Evolutionary conservation across 768 basidiomycete genomes (phyloP).

Genomic region (Leucosporidium yakuticum): DNA sequence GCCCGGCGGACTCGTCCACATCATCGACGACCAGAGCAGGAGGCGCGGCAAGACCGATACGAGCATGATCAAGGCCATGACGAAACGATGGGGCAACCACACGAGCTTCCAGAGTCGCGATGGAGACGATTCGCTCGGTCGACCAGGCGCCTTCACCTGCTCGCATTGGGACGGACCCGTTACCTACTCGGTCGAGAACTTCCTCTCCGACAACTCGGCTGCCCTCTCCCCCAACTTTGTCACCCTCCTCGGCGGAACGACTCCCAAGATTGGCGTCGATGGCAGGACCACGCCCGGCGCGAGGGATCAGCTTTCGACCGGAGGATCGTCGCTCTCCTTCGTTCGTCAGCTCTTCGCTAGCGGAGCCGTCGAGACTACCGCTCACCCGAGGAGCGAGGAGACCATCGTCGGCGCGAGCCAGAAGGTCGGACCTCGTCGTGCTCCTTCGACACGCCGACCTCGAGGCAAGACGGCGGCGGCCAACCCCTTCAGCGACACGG

Average conservation of each 20-base stretch:
- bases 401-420: slow-evolving; percentile 94
- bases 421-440: slow-evolving; percentile 85
- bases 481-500: slow-evolving; percentile 1
- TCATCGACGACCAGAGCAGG: slow-evolving; percentile 94
- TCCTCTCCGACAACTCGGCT: slow-evolving; percentile 82
- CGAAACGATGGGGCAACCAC: slow-evolving; percentile 91
- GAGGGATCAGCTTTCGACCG: slow-evolving; percentile 53
- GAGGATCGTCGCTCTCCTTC: slow-evolving; percentile 83
- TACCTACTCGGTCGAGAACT: slow-evolving; percentile 82
- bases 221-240: slow-evolving; percentile 90
- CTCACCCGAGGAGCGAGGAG: slow-evolving; percentile 85
- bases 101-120: slow-evolving; percentile 57
- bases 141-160: slow-evolving; percentile 81
- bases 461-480: slow-evolving; percentile 19
- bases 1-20: slow-evolving; percentile 88
- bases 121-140: slow-evolving; percentile 43
- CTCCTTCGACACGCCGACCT: slow-evolving; percentile 72
- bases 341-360: slow-evolving; percentile 80
- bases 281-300: slow-evolving; percentile 28
- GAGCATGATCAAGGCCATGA: slow-evolving; percentile 89
- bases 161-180: slow-evolving; percentile 88
- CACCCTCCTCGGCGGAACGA: slow-evolving; percentile 65
- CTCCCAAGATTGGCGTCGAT: slow-evolving; percentile 3
- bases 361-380: slow-evolving; percentile 84
- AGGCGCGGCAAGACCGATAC: slow-evolving; percentile 84